These are phyloP conservation scores for Malus hybrid DNA, from an alignment of 331 rosid species.

Conservation along the genomic window DNA sequence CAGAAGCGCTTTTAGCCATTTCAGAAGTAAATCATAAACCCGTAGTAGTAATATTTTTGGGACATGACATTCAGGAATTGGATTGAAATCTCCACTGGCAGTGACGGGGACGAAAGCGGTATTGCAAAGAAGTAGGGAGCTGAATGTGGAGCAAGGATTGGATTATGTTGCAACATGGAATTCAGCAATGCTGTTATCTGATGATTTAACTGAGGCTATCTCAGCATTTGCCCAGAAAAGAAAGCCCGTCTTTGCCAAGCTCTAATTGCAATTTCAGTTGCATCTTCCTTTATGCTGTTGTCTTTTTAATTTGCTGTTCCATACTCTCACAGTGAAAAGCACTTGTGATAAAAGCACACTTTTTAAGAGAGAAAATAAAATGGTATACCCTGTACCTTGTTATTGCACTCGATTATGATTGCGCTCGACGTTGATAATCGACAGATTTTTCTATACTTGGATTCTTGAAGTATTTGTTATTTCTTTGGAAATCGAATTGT, in stretches of 20 bases:
- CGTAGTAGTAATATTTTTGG: not conserved
- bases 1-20: too few species aligned
- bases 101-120: conserved; percentile 76
- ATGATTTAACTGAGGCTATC: conserved; percentile 59
- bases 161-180: conserved; percentile 87
- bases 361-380: too few species aligned
- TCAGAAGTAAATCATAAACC: too few species aligned
- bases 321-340: not conserved
- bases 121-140: conserved; percentile 63
- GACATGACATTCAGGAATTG: conserved; percentile 38
- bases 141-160: conserved; percentile 69
- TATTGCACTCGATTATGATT: not conserved
- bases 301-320: not conserved
- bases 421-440: too few species aligned
- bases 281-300: not conserved
- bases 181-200: conserved; percentile 55
- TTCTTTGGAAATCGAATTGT: too few species aligned
- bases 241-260: conserved; percentile 64
- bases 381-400: not conserved
- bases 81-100: conserved; percentile 65
- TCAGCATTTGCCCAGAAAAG: conserved; percentile 45
- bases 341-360: not conserved
- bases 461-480: too few species aligned
- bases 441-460: too few species aligned
- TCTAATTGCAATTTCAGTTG: conserved; percentile 18